Conservation (phyloP, 2,329 filamentous ascomycete species). For the Cercospora sp. region DNA sequence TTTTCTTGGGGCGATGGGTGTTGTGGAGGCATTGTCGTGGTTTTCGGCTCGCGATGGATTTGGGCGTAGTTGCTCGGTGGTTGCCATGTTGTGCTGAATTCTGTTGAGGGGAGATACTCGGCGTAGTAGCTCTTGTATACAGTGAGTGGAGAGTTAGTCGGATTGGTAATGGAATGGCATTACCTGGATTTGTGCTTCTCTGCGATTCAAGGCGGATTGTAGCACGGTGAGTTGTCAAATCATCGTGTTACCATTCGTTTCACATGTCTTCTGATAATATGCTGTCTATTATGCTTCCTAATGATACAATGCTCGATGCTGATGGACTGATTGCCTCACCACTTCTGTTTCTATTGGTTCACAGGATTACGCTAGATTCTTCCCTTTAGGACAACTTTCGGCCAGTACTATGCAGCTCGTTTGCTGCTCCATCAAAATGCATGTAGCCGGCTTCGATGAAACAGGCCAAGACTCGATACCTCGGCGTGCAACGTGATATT, state of each 20-base stretch:
- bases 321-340: neutral
- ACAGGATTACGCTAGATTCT: neutral
- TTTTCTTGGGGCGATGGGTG: neutral
- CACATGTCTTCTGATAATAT: neutral
- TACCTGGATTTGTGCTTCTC: neutral
- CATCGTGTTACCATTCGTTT: constrained; percentile 3
- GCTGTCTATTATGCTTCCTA: neutral
- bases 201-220: neutral
- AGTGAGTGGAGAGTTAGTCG: neutral
- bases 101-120: neutral
- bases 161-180: neutral
- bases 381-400: neutral
- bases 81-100: neutral
- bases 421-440: neutral
- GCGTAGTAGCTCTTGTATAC: neutral
- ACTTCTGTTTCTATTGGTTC: neutral
- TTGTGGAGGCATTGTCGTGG: constrained; percentile 1
- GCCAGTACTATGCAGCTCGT: neutral
- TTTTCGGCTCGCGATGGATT: neutral
- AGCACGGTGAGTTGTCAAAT: constrained; percentile 9
- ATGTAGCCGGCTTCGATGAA: neutral
- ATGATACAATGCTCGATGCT: neutral
- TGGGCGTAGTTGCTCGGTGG: neutral
- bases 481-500: neutral
- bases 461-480: neutral